Evolutionary conservation across 768 basidiomycete genomes (phyloP).

Genomic region (Suillus paluster): DNA sequence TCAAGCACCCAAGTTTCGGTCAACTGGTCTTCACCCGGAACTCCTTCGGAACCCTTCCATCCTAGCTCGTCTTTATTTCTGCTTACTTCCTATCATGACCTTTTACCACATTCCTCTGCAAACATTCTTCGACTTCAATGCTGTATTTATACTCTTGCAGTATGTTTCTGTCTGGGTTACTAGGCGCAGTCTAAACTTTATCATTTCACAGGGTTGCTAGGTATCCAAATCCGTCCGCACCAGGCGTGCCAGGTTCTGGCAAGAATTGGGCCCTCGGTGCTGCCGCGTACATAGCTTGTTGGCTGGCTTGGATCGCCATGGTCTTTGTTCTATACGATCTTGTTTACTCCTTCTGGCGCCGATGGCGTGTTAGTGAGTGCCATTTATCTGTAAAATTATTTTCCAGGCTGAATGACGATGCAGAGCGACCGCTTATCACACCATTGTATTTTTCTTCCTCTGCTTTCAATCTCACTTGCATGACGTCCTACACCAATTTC

Average conservation of each 20-base stretch:
- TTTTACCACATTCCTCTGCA: conserved; percentile 78
- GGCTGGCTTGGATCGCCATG: conserved; percentile 72
- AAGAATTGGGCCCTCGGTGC: conserved; percentile 83
- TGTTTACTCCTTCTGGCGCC: conserved; percentile 71
- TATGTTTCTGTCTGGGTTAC: conserved; percentile 47
- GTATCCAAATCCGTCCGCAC: conserved; percentile 70
- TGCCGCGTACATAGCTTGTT: conserved; percentile 84
- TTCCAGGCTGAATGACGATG: conserved; percentile 13
- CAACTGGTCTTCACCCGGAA: conserved; percentile 68
- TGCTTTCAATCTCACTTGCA: conserved; percentile 72
- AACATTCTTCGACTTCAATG: conserved; percentile 89
- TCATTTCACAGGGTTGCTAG: conserved; percentile 62
- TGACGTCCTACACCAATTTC: conserved; percentile 84
- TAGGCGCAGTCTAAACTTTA: neutral
- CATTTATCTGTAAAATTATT: conserved; percentile 21
- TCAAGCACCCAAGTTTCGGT: conserved; percentile 69
- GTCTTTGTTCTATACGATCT: conserved; percentile 80
- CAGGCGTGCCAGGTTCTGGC: conserved; percentile 71
- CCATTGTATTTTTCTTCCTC: conserved; percentile 85
- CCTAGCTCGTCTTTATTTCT: conserved; percentile 64
- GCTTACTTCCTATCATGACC: conserved; percentile 68
- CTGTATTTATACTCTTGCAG: conserved; percentile 82
- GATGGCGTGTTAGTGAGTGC: conserved; percentile 81
- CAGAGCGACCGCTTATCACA: conserved; percentile 82
- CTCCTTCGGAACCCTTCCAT: conserved; percentile 64